phyloP scores from a whole-genome alignment of 495 filamentous ascomycete genomes.

The Penicillium salamii region DNA sequence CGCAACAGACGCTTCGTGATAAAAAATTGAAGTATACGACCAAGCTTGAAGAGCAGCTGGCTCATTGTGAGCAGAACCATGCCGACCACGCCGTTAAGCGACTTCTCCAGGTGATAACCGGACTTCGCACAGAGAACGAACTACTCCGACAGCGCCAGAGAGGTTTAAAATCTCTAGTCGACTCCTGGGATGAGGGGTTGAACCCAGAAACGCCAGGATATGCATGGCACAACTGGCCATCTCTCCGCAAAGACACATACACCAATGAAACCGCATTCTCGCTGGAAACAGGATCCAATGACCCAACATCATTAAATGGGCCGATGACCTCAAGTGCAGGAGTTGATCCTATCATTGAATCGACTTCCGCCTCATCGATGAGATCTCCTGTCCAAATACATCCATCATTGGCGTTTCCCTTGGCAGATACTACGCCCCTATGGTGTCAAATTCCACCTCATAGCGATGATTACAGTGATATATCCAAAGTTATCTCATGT shows the following conservation, averaged over 20 bases:
- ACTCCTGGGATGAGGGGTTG: slow-evolving; percentile 18
- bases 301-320: not conserved
- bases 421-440: not conserved
- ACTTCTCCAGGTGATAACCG: slow-evolving; percentile 19
- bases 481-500: slow-evolving; percentile 1
- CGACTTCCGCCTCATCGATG: not conserved
- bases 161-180: slow-evolving; percentile 13
- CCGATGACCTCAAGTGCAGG: too few species aligned
- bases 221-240: not conserved
- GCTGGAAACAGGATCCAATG: not conserved
- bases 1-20: slow-evolving; percentile 27
- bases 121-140: slow-evolving; percentile 24
- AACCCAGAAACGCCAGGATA: not conserved
- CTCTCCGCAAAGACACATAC: not conserved
- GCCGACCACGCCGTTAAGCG: slow-evolving; percentile 14
- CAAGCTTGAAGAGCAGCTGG: slow-evolving; percentile 21
- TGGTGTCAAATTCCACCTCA: slow-evolving; percentile 25
- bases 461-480: slow-evolving; percentile 16
- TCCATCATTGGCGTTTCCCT: not conserved
- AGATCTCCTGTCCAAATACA: not conserved
- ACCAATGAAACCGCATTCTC: not conserved
- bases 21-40: slow-evolving; percentile 21
- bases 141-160: slow-evolving; percentile 14
- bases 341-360: not conserved
- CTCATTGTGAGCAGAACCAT: slow-evolving; percentile 24